A percentile compares a stretch with the other conserved stretches of the same genome.
phyloP scores from a whole-genome alignment of 2,329 filamentous ascomycete species.

The Aspergillus clavatus region DNA sequence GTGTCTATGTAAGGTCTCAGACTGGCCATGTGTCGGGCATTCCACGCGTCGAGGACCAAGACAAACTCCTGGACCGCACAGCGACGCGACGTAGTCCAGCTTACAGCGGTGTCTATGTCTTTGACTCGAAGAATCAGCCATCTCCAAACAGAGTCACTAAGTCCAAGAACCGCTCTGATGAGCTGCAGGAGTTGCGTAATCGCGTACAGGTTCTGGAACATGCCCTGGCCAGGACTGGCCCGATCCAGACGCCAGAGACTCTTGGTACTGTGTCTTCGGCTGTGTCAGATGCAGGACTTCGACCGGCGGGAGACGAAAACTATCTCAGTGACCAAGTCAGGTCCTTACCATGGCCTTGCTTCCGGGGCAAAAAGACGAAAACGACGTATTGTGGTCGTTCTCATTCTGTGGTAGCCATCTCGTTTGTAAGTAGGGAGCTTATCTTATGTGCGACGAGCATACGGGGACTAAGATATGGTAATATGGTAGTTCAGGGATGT shows the following conservation, averaged over 20 bases:
- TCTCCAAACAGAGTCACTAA: conserved; percentile 22
- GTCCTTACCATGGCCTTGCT: conserved; percentile 22
- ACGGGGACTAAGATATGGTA: conserved; percentile 8
- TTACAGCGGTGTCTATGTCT: conserved; percentile 28
- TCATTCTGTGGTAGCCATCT: conserved; percentile 27
- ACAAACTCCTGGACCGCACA: conserved; percentile 5
- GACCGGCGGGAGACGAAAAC: conserved; percentile 11
- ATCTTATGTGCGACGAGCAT: neutral
- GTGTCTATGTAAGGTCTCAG: conserved; percentile 45
- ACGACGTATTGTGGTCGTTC: conserved; percentile 30
- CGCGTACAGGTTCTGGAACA: conserved; percentile 26
- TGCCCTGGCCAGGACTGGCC: conserved; percentile 19
- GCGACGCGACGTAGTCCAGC: conserved; percentile 10
- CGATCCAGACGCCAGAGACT: conserved; percentile 24
- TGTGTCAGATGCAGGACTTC: conserved; percentile 11
- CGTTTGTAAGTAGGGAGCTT: conserved; percentile 26
- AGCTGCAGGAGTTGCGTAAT: conserved; percentile 27
- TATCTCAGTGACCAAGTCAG: conserved; percentile 25
- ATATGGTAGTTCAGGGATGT: conserved; percentile 29
- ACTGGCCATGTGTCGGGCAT: conserved; percentile 8
- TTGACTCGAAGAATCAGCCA: conserved; percentile 27
- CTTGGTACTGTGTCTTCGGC: conserved; percentile 14
- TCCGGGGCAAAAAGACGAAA: conserved; percentile 28
- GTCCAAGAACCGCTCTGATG: conserved; percentile 19
- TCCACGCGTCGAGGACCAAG: neutral